Percentiles rank a stretch among this genome's conserved stretches.
Conservation (phyloP, 306 rosid species). For the Quercus gilva region DNA sequence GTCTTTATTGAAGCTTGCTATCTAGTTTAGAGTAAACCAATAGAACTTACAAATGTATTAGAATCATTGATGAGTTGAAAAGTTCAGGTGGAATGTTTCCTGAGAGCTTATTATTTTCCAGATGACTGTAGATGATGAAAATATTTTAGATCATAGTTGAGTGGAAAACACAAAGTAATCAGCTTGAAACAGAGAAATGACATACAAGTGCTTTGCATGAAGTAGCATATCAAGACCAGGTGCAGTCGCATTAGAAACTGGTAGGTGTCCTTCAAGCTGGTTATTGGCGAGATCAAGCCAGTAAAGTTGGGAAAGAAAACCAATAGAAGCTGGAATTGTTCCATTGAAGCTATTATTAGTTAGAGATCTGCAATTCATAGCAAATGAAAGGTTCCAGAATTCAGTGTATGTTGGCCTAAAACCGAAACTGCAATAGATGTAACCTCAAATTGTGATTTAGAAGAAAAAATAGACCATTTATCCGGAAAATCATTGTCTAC, state of each 20-base stretch:
- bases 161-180: neutral
- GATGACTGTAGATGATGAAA: conserved; percentile 23
- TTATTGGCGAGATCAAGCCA: conserved; percentile 47
- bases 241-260: conserved; percentile 19
- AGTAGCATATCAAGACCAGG: conserved; percentile 40
- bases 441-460: neutral
- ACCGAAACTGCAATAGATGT: neutral
- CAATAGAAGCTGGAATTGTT: conserved; percentile 35
- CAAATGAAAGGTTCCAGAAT: neutral
- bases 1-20: too few species aligned
- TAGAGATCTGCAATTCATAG: conserved; percentile 29
- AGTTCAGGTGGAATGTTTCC: conserved; percentile 23
- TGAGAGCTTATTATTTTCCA: conserved; percentile 26
- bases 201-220: conserved; percentile 41
- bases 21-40: neutral
- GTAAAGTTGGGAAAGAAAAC: conserved; percentile 34
- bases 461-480: neutral
- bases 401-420: neutral
- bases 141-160: neutral
- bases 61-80: conserved; percentile 24
- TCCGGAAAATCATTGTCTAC: too few species aligned
- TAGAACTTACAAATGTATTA: conserved; percentile 38
- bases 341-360: conserved; percentile 34
- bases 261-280: conserved; percentile 29
- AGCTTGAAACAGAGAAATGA: neutral